phyloP scores from a whole-genome alignment of 1,139 yeast species.

The Kodamaea arcana region DNA sequence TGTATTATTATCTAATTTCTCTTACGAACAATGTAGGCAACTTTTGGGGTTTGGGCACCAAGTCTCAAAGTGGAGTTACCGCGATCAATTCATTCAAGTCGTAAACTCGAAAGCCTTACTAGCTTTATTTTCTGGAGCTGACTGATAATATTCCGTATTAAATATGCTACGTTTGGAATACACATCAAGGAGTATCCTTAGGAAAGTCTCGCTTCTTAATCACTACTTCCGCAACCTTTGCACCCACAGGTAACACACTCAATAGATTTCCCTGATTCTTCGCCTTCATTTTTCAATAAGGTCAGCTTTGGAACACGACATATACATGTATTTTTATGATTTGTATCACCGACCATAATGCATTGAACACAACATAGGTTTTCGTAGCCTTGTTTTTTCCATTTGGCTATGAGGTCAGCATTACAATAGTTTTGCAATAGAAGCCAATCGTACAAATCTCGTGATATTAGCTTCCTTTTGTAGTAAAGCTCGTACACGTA shows the following conservation, averaged over 20 bases:
- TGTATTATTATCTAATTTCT: constrained; percentile 2
- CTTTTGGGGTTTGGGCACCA: no score
- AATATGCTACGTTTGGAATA: no score
- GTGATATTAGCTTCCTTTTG: constrained; percentile 61
- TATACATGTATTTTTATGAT: constrained; percentile 69
- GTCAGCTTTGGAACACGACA: constrained; percentile 77
- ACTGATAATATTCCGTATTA: no score
- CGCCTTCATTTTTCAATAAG: constrained; percentile 27
- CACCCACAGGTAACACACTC: constrained; percentile 89
- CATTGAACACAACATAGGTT: constrained; percentile 80
- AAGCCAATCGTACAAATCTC: constrained; percentile 74
- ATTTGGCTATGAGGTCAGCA: constrained; percentile 73
- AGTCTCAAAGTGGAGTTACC: no score
- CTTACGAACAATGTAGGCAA: no score
- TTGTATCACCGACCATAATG: constrained; percentile 60
- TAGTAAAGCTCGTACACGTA: constrained; percentile 74
- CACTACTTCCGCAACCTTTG: constrained; percentile 82
- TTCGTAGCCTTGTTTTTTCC: constrained; percentile 91
- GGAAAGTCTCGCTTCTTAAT: constrained; percentile 32
- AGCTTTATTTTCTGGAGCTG: no score
- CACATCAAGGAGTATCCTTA: no score
- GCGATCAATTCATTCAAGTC: no score
- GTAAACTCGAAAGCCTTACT: no score
- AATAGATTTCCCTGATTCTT: constrained; percentile 30
- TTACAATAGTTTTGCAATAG: constrained; percentile 66